These are phyloP conservation scores for Hygrocybe punicea DNA, from an alignment of 768 basidiomycete species.

Conservation along the genomic window DNA sequence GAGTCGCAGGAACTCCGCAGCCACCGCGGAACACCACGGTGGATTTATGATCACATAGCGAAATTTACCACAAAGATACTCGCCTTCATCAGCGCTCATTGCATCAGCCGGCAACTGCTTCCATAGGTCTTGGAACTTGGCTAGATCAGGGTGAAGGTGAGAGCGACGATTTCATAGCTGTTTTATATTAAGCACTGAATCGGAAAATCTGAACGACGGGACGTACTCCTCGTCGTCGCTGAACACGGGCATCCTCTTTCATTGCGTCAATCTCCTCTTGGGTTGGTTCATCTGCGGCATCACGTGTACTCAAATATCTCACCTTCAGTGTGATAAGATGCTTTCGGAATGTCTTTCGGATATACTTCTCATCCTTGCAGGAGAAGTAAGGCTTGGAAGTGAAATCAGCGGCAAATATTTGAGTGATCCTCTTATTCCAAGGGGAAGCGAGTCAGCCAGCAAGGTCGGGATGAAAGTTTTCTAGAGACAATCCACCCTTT, in stretches of 20 bases:
- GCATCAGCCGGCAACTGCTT: constrained; percentile 3
- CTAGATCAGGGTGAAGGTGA: not conserved
- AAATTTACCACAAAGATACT: not conserved
- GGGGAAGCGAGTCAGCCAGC: not conserved
- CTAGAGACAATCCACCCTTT: not conserved
- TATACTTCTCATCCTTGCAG: not conserved
- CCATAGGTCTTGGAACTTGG: not conserved
- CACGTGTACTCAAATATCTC: not conserved
- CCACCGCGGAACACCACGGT: constrained; percentile 4
- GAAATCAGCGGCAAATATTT: constrained; percentile 2
- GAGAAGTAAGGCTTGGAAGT: not conserved
- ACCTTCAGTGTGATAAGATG: not conserved
- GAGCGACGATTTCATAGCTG: not conserved
- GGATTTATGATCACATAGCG: constrained; percentile 5
- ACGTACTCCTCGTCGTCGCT: not conserved
- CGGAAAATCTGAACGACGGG: not conserved
- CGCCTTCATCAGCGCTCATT: constrained; percentile 10
- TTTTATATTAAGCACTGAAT: not conserved
- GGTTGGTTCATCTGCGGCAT: not conserved
- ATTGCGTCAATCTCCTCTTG: not conserved
- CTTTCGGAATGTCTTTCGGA: not conserved
- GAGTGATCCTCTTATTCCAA: constrained; percentile 1
- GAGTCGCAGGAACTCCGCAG: constrained; percentile 1
- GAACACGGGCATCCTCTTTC: not conserved
- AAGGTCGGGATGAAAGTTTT: constrained; percentile 3